Evolutionary conservation across 371 early-diverging fungal genomes (phyloP).

Genomic region (Phascolomyces articulosus): DNA sequence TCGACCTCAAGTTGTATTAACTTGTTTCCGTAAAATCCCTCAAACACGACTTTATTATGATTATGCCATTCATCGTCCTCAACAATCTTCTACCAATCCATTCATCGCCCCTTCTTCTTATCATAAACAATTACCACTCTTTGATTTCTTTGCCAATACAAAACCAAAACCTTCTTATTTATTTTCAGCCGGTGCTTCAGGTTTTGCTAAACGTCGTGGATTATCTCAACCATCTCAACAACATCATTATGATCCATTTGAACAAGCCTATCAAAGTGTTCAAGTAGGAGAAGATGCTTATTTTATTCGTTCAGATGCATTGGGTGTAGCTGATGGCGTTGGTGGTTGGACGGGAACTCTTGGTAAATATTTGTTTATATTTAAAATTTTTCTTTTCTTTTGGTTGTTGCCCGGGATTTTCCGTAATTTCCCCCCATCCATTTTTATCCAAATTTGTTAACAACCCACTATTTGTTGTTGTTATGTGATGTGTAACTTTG

Average conservation of each 20-base stretch:
- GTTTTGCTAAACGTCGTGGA: slow-evolving; percentile 68
- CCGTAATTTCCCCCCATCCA: slow-evolving; percentile 7
- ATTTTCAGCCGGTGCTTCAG: slow-evolving; percentile 74
- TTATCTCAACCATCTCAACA: slow-evolving; percentile 30
- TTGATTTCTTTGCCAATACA: slow-evolving; percentile 42
- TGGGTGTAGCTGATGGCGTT: slow-evolving; percentile 87
- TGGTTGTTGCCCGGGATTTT: slow-evolving; percentile 7
- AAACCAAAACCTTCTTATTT: slow-evolving; percentile 55
- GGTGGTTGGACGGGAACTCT: slow-evolving; percentile 73
- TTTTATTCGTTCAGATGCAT: slow-evolving; percentile 74
- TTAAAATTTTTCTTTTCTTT: not conserved
- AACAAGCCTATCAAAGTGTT: slow-evolving; percentile 64
- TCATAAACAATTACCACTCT: slow-evolving; percentile 16
- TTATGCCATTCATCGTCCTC: slow-evolving; percentile 14
- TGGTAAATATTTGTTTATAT: slow-evolving; percentile 18
- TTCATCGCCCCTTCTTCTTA: not conserved
- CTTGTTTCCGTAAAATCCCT: not conserved
- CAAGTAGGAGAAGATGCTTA: slow-evolving; percentile 87
- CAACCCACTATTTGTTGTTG: too few relatives aligned
- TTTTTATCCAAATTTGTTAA: too few relatives aligned
- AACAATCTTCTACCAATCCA: slow-evolving; percentile 1
- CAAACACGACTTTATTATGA: slow-evolving; percentile 13
- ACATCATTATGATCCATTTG: slow-evolving; percentile 37
- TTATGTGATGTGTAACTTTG: slow-evolving; percentile 1
- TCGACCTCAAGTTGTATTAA: not conserved